phyloP scores from a whole-genome alignment of 177 flowering plant species.

The Telopea speciosissima region DNA sequence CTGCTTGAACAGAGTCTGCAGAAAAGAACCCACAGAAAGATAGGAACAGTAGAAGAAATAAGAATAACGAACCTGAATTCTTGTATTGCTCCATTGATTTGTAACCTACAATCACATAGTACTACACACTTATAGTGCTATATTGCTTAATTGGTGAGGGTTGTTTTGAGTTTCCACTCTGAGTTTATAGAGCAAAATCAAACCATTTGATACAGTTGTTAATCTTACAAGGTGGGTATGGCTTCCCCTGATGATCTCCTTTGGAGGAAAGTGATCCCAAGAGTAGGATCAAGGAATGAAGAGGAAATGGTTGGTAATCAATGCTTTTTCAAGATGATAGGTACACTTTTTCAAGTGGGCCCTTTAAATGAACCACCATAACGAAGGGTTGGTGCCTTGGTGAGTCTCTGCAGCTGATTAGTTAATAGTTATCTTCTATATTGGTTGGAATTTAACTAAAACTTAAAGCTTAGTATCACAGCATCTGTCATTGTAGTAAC shows the following conservation, averaged over 20 bases:
- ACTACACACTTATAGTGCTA: background rate
- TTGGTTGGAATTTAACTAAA: no score
- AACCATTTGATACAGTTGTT: background rate
- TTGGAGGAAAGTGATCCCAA: conserved; percentile 1
- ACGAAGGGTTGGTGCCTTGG: background rate
- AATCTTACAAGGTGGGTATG: background rate
- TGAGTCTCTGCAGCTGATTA: background rate
- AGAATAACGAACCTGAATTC: background rate
- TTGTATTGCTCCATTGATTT: conserved; percentile 14
- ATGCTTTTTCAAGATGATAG: background rate
- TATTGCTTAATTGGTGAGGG: background rate
- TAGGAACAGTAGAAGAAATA: conserved; percentile 2
- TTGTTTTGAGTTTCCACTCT: no score
- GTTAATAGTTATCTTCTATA: background rate
- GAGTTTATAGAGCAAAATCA: background rate
- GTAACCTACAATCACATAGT: background rate
- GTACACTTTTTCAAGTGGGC: background rate
- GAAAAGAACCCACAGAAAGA: conserved; percentile 3
- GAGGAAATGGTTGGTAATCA: background rate
- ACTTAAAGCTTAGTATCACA: background rate
- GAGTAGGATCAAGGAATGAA: background rate
- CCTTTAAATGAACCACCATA: background rate
- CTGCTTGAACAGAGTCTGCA: conserved; percentile 5
- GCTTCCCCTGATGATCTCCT: background rate
- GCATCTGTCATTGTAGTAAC: background rate